Evolutionary conservation across 805 yeast genomes (phyloP).

Genomic region (Candida vaughaniae): DNA sequence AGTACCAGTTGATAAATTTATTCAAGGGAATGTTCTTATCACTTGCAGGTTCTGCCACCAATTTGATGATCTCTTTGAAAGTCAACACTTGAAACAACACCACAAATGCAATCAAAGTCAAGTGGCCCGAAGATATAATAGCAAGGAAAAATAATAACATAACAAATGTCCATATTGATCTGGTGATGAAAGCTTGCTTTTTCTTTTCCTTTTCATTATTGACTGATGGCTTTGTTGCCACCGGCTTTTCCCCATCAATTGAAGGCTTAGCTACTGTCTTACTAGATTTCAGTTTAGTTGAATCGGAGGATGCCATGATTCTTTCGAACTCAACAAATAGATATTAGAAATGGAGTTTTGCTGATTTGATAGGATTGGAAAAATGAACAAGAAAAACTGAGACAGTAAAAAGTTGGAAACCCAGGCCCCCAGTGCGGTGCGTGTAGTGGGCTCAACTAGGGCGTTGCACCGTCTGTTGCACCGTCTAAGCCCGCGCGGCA

Average conservation of each 20-base stretch:
- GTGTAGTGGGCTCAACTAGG: too few relatives aligned
- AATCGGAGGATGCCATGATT: background rate
- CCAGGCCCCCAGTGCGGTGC: too few relatives aligned
- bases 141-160: conserved; percentile 77
- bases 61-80: conserved; percentile 85
- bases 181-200: conserved; percentile 78
- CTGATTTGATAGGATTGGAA: conserved; percentile 7
- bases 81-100: conserved; percentile 75
- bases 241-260: too few relatives aligned
- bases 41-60: conserved; percentile 80
- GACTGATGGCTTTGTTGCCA: conserved; percentile 10
- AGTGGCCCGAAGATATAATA: conserved; percentile 79
- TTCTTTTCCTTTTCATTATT: conserved; percentile 57
- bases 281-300: background rate
- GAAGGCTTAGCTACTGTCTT: too few relatives aligned
- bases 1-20: conserved; percentile 88
- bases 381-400: background rate
- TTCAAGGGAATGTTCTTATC: conserved; percentile 83
- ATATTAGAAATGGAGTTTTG: conserved; percentile 5
- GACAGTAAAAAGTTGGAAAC: background rate
- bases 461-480: too few relatives aligned
- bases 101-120: conserved; percentile 72
- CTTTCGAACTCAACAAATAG: too few relatives aligned
- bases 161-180: conserved; percentile 91
- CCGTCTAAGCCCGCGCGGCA: too few relatives aligned